Base-by-base conservation (phyloP, 495 filamentous ascomycete species). In the Aspergillus egyptiacus region DNA sequence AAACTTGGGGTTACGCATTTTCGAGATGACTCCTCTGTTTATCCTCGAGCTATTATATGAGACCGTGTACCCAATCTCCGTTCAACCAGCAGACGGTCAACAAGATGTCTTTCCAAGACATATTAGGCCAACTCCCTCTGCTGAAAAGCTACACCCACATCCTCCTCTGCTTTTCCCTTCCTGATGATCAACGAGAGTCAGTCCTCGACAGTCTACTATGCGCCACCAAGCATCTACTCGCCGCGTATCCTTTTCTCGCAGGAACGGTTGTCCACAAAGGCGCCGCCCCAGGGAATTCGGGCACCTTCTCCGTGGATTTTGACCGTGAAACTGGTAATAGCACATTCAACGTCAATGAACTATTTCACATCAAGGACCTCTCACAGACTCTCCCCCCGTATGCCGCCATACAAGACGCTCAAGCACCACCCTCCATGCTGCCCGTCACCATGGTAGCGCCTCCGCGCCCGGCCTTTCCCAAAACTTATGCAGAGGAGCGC, bases 111-210 rank as follows among this genome's bases (percentile, higher is more conserved):
- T 52, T 57, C 24, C 56, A 61, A 52, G 63, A 67, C 53, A 43
- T 69, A 6, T 48, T 69, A 6, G 65, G 68, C 18, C 69, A 74
- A 40, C 56, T 74, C 0, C 68, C 71, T 11, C 46, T 67, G 5
- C 59, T 72, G 13, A 61, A 74, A 43, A 57, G 46, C 35, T 74
- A 74, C 45, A 65, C 55, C 8, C 69, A 72, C 38, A 57, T 66
- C 23, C 42, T 64, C 5, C 46, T 58, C 2, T 53, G 49, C 24
- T 72, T 71, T 25, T 30, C 59, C 1, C 41, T 62, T n/a, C 33
- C 54, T 1, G 39, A 61, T 3, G 46, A 56, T 0, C 22, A 55
- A 0, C 49, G 47, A 1, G 43, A 62, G 1, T 2, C 52, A 0
- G 51, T 62, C 6, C 27, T 66, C 13, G 28, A 48, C 1, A 40